Conservation (phyloP, 768 basidiomycete species). For the Royoungia palumana region DNA sequence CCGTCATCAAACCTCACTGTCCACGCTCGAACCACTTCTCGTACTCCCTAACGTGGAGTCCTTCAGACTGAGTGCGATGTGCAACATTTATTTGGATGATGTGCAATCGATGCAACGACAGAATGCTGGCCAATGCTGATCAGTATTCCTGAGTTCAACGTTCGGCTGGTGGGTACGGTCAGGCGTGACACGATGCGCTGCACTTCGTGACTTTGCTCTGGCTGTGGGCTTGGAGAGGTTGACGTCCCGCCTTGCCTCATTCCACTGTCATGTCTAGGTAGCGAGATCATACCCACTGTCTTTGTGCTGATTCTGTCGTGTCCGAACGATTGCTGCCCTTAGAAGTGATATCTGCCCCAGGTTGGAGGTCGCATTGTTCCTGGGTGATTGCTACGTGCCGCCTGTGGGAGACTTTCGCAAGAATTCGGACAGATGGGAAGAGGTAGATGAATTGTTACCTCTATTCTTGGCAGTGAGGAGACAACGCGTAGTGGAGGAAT, state of each 20-base stretch:
- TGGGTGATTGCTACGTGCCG: too few species aligned
- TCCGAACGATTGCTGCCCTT: conserved; percentile 24
- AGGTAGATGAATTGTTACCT: conserved; percentile 22
- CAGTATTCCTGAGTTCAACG: conserved; percentile 11
- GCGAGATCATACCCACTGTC: conserved; percentile 12
- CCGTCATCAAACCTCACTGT: conserved; percentile 6
- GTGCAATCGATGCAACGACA: conserved; percentile 15
- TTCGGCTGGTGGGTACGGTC: conserved; percentile 17
- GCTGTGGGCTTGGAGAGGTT: conserved; percentile 20
- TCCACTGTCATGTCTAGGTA: conserved; percentile 1
- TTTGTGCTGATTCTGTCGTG: conserved; percentile 17
- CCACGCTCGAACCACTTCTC: conserved; percentile 20
- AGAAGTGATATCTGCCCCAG: conserved; percentile 24
- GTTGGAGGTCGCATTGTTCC: conserved; percentile 5
- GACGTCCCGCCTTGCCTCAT: conserved; percentile 2
- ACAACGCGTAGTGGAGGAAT: too few species aligned
- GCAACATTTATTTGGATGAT: conserved; percentile 20
- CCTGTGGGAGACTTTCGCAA: too few species aligned
- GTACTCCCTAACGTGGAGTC: conserved; percentile 2
- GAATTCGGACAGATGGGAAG: conserved; percentile 15
- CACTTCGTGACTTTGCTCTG: conserved; percentile 15
- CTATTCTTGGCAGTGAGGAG: conserved; percentile 19
- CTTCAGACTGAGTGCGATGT: conserved; percentile 20
- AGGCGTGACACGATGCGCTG: conserved; percentile 15
- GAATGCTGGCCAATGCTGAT: conserved; percentile 21